Base-by-base conservation (phyloP, 257 asterid species). In the Pogostemon cablin region DNA sequence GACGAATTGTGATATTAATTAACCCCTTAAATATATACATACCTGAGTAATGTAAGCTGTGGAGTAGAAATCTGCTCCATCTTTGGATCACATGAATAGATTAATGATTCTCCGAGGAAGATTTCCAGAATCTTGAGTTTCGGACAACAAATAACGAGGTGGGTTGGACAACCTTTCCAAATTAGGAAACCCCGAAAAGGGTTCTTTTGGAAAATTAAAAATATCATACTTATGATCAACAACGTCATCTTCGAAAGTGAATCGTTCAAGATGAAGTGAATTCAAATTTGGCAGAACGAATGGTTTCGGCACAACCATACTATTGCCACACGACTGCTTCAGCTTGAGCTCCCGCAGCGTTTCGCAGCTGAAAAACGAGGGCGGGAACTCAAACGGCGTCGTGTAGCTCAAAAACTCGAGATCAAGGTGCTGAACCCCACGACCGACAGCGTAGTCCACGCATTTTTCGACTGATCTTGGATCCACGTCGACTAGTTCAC, bases 41-140 rank as follows among this genome's bases (percentile, higher is more conserved):
- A 79, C 56, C 53, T 40, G 9, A 79, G 76, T 15, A 73, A 67
- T 34, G 41, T 56, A 3, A 79, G 68, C 41, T 11, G 17, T 1
- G 78, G 73, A 17, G 63, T 7, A 2, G 52, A 68, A 34, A 72
- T 63, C 55, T 56, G 12, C 46, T 39, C 59, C 55, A 80, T 47
- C 62, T 42, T 25, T 3, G 6, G 1, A 35, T 61, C 72, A 0
- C 7, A 15, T 15, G 17, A 5, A 0, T 68, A 62, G 17, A 42
- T 62, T 0, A 38, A 4, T 0, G 12, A 52, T 2, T 42, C 54
- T 3, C 0, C 42, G 37, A 59, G 53, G 0, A 66, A 68, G 20
- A 79, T 59, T 42, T 77, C 77, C 59, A 80, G 42, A 37, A 58
- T 11, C 59, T 71, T 60, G 34, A 80, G 81, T 34, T 71, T 61